Conservation (phyloP, 1,284 basidiomycete genomes). For the Prillingera fragicola region DNA sequence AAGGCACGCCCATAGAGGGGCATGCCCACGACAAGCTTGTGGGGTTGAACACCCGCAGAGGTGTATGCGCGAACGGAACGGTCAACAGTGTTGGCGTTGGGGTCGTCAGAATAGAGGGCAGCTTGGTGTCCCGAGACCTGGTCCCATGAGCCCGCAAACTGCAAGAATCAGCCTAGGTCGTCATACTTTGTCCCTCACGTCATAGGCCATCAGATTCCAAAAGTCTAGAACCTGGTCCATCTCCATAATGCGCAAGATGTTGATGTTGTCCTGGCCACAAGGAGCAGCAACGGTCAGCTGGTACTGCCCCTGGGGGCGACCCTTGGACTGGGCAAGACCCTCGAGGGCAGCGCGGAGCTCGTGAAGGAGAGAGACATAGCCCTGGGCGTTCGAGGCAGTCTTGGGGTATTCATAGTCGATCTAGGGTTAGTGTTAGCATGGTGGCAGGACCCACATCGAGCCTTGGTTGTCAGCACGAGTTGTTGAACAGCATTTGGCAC, state of each 20-base stretch:
- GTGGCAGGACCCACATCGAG: constrained; percentile 67
- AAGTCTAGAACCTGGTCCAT: constrained; percentile 69
- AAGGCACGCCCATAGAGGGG: constrained; percentile 83
- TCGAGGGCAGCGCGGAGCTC: constrained; percentile 49
- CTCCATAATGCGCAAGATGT: constrained; percentile 60
- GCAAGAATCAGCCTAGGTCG: constrained; percentile 3
- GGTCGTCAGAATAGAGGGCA: constrained; percentile 57
- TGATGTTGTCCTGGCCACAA: constrained; percentile 65
- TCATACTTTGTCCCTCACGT: constrained; percentile 5
- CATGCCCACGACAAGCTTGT: constrained; percentile 76
- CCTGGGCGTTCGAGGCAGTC: constrained; percentile 47
- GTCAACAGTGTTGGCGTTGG: constrained; percentile 60
- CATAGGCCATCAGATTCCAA: constrained; percentile 77
- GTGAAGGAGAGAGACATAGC: constrained; percentile 51
- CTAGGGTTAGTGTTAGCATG: constrained; percentile 28
- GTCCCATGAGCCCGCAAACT: constrained; percentile 49
- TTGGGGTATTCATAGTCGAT: constrained; percentile 54
- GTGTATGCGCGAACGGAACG: constrained; percentile 63
- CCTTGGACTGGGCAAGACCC: constrained; percentile 38
- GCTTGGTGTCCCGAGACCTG: constrained; percentile 69
- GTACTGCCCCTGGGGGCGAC: constrained; percentile 41
- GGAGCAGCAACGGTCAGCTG: constrained; percentile 67
- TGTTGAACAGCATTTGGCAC: constrained; percentile 24
- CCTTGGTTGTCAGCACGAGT: constrained; percentile 8
- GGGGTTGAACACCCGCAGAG: constrained; percentile 60